Evolutionary conservation across 495 filamentous ascomycete species (phyloP).

Genomic region (Penicillium canescens): DNA sequence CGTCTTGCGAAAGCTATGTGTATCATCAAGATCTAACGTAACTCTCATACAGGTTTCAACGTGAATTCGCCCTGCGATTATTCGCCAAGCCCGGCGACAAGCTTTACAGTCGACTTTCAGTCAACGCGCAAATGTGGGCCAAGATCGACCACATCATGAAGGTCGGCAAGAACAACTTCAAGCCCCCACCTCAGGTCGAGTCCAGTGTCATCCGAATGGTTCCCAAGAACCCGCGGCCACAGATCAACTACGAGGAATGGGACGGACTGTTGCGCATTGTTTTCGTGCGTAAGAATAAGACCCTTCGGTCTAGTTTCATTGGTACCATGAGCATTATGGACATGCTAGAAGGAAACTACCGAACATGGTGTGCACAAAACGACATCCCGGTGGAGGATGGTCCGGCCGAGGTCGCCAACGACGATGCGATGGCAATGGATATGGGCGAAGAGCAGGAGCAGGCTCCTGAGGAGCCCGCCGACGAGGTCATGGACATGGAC

Average conservation of each 20-base stretch:
- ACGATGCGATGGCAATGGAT: slow-evolving; percentile 46
- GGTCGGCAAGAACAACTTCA: slow-evolving; percentile 93
- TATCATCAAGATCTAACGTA: slow-evolving; percentile 1
- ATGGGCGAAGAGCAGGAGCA: slow-evolving; percentile 38
- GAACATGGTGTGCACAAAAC: slow-evolving; percentile 84
- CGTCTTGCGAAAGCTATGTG: neutral
- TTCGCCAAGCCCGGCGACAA: slow-evolving; percentile 77
- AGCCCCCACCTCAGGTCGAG: slow-evolving; percentile 89
- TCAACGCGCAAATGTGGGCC: slow-evolving; percentile 95
- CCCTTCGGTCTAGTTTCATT: slow-evolving; percentile 73
- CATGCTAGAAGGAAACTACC: slow-evolving; percentile 82
- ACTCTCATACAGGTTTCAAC: slow-evolving; percentile 46
- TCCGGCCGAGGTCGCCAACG: slow-evolving; percentile 42
- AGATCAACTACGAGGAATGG: slow-evolving; percentile 91
- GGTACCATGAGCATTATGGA: slow-evolving; percentile 74
- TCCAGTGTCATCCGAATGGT: slow-evolving; percentile 77
- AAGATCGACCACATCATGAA: slow-evolving; percentile 87
- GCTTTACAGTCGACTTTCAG: slow-evolving; percentile 81
- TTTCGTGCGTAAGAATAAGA: slow-evolving; percentile 79
- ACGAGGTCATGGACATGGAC: slow-evolving; percentile 55
- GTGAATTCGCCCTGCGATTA: slow-evolving; percentile 75
- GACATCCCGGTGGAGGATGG: slow-evolving; percentile 76
- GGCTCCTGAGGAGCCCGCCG: slow-evolving; percentile 42
- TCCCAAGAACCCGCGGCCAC: slow-evolving; percentile 77
- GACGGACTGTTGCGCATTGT: slow-evolving; percentile 84